Evolutionary conservation across 208 protist species (phyloP), one percentile per base, ranked within the genome.

Genomic region (Trypanosoma boissoni): DNA sequence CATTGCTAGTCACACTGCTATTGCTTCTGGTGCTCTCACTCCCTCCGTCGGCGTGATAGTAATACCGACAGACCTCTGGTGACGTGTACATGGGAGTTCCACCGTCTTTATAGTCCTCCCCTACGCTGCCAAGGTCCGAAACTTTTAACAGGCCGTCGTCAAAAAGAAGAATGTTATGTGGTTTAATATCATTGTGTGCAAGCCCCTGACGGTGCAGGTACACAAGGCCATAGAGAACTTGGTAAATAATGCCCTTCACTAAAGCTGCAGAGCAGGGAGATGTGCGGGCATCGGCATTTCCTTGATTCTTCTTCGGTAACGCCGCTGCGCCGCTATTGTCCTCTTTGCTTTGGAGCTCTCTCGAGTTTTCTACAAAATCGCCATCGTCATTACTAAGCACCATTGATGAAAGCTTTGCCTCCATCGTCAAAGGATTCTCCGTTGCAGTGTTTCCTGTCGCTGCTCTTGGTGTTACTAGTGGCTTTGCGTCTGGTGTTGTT

Each of bases 121-220:
- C 57, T 2, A 90, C 67, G 51, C 80, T 79, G 14, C 78, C 88
- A 24, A 94, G 67, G 68, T 94, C 88, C 0, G 71, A 68, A 28
- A 94, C 61, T 64, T 88, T 88, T 37, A 91, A 64, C 3, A 74
- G 65, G 32, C 88, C 88, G 48, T 92, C 78, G 34, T 80, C 76
- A 49, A 83, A 92, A 12, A 94, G 55, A 18, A 94, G 65, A 29
- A 94, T 56, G 57, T 94, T 94, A n/a, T 82, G 74, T 14, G 75
- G 75, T 62, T 94, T 94, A 41, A 94, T 66, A 63, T 94, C 88
- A 67, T 92, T 90, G 68, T 94, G 88, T 9, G 88, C 83, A 6
- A 89, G 45, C 26, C 64, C 50, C 52, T 94, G 88, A 42, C 69
- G 59, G 48, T 94, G 88, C n/a, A 94, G 58, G 63, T 94, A 91